Percentiles rank a stretch among this genome's conserved stretches.
Conservation (phyloP, 1,284 basidiomycete species). For the Marasmius tenuissimus region DNA sequence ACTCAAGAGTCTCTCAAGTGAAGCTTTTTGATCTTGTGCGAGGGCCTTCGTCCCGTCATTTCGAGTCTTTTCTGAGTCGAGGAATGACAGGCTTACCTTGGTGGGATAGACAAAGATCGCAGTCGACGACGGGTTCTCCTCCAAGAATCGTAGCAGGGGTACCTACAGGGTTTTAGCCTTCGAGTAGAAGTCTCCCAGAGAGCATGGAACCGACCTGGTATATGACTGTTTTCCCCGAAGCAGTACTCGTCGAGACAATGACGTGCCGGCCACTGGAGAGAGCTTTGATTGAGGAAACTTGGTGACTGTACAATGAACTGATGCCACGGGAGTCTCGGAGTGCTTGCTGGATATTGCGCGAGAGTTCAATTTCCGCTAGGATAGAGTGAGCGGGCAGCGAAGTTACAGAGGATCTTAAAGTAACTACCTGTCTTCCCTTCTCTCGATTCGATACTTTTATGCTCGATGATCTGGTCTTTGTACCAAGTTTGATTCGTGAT, state of each 20-base stretch:
- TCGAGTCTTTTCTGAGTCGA: not conserved
- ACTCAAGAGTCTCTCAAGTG: constrained; percentile 66
- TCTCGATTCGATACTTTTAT: constrained; percentile 52
- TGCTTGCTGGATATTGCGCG: constrained; percentile 57
- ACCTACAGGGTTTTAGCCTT: constrained; percentile 42
- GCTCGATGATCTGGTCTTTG: constrained; percentile 63
- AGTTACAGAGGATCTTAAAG: not conserved
- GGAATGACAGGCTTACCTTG: constrained; percentile 49
- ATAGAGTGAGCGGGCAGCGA: not conserved
- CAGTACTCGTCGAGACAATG: constrained; percentile 89
- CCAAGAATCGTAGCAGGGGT: constrained; percentile 70
- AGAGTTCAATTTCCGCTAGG: constrained; percentile 57
- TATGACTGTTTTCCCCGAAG: constrained; percentile 90
- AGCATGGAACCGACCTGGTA: constrained; percentile 61
- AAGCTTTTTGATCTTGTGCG: constrained; percentile 83
- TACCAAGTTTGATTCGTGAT: constrained; percentile 64
- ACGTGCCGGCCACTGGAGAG: constrained; percentile 68
- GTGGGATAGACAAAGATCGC: constrained; percentile 91
- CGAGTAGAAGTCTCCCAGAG: not conserved
- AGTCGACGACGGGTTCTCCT: constrained; percentile 61
- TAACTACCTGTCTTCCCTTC: constrained; percentile 50
- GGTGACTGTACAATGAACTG: constrained; percentile 73
- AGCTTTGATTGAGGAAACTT: constrained; percentile 75
- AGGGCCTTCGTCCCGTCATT: constrained; percentile 55
- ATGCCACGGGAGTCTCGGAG: constrained; percentile 68